Percentiles rank a stretch among this genome's conserved stretches.
These are phyloP conservation scores for Aspergillus viridinutans DNA, from an alignment of 2,329 filamentous ascomycete species.

Conservation along the genomic window DNA sequence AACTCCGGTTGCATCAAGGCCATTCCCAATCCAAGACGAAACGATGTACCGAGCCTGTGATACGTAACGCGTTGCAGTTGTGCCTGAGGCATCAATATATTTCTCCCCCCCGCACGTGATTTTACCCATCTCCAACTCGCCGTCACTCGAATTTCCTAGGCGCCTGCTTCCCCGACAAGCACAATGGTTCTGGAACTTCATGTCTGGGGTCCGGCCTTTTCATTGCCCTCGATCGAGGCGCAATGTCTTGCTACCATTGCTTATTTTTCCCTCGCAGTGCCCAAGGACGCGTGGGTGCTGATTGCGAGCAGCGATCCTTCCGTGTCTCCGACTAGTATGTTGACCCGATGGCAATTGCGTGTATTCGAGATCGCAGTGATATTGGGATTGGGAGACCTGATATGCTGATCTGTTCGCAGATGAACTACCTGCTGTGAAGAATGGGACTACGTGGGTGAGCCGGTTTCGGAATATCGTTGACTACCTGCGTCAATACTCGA, in stretches of 20 bases:
- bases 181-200: constrained; percentile 68
- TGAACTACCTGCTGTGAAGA: constrained; percentile 55
- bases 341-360: constrained; percentile 1
- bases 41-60: not conserved
- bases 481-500: constrained; percentile 46
- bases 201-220: constrained; percentile 86
- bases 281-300: constrained; percentile 61
- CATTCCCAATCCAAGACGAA: not conserved
- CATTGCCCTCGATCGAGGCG: constrained; percentile 82
- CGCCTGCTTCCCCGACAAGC: constrained; percentile 10
- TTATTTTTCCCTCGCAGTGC: constrained; percentile 64
- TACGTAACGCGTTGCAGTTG: not conserved
- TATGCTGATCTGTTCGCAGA: constrained; percentile 34
- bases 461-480: constrained; percentile 53
- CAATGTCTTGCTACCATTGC: constrained; percentile 83
- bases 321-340: constrained; percentile 66
- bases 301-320: constrained; percentile 70
- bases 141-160: not conserved
- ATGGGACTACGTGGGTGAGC: constrained; percentile 51
- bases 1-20: not conserved
- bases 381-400: not conserved
- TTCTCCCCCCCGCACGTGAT: constrained; percentile 16
- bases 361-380: not conserved
- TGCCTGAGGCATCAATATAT: not conserved
- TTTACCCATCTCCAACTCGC: constrained; percentile 11